Base-by-base conservation (phyloP, 768 basidiomycete species). In the Auricularia sp. region DNA sequence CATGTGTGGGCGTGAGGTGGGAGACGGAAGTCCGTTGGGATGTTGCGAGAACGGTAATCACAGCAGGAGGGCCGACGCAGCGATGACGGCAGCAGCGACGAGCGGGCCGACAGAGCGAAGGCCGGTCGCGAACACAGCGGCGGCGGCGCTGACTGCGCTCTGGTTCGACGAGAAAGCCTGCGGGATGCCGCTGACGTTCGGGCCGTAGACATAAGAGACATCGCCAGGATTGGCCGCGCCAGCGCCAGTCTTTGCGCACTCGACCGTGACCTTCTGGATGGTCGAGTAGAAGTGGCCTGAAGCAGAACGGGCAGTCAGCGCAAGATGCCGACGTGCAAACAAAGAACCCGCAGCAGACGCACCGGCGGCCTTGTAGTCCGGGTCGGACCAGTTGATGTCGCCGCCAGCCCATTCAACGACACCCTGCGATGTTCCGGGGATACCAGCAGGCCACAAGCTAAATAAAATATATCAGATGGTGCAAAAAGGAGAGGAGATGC, bases 391-490 rank as follows among this genome's bases (percentile, higher is more conserved):
- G 77, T 92, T 77, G 75, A 24, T 6, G 47, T 39, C 61, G 75
- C 85, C 92, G 67, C 89, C 90, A 16, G 85, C 81, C 92, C 92
- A 95, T 64, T 82, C 69, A 39, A 95, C 75, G 7, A 89, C 92
- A 33, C 92, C 92, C 61, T 77, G 75, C 7, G 90, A 78, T 39
- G 78, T 80, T 8, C 79, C 71, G 45, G 78, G 65, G 70, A 90
- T 86, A 37, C 92, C 92, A 5, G 88, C 88, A n/a, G 91, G 88
- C 91, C 92, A 94, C 63, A 94, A 69, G 67, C 88, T 79, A 62
- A 37, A 37, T 14, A 4, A n/a, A 65, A 13, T 62, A n/a, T 51
- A 35, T n/a, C 35, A n/a, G 10, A 6, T n/a, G 45, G 29, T 45
- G 62, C 61, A 39, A n/a, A 11, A 24, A 21, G 16, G 10, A 24